Conservation (phyloP, 208 protist species). For the Trypanosoma brucei region DNA sequence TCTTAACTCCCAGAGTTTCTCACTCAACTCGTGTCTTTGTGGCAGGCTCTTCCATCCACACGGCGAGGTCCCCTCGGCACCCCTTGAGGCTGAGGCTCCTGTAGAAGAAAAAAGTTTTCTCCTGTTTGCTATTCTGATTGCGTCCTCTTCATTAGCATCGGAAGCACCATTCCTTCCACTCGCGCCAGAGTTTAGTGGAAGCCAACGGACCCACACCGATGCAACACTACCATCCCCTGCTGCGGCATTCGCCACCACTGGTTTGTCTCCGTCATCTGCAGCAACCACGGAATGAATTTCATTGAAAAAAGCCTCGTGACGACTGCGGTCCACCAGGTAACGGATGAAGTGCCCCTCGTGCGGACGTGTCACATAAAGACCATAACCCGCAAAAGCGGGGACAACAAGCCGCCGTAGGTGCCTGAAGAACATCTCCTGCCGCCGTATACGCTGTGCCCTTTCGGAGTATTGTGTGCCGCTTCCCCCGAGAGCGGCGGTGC, state of each 20-base stretch:
- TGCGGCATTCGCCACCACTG: background rate
- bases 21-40: constrained; percentile 51
- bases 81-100: background rate
- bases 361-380: constrained; percentile 56
- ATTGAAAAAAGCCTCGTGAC: constrained; percentile 59
- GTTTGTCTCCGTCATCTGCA: background rate
- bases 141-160: constrained; percentile 4
- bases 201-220: background rate
- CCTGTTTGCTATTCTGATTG: background rate
- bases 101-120: background rate
- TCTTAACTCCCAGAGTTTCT: constrained; percentile 38
- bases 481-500: background rate
- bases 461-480: constrained; percentile 7
- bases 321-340: constrained; percentile 65
- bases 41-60: constrained; percentile 25
- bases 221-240: background rate
- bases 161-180: background rate
- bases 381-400: constrained; percentile 46
- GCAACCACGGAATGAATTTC: constrained; percentile 36
- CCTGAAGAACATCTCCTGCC: constrained; percentile 29
- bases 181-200: background rate
- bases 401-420: constrained; percentile 61
- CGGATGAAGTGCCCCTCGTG: constrained; percentile 75
- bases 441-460: constrained; percentile 39
- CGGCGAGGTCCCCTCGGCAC: background rate